Percentiles rank a stretch among this genome's conserved stretches.
Conservation (phyloP, 345 rosid species). For the Cardamine occulta region DNA sequence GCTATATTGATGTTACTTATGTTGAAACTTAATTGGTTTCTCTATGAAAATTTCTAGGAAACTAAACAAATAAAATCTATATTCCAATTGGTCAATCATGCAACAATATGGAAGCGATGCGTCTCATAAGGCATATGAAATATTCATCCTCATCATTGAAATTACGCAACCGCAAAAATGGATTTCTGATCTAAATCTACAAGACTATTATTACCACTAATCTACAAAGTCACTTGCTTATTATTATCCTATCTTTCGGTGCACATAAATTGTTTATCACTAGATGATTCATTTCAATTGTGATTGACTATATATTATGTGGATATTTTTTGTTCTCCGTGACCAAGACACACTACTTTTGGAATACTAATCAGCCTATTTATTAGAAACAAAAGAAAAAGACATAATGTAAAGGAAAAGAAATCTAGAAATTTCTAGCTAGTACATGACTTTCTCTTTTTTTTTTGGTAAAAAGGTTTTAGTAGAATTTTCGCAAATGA, state of each 20-base stretch:
- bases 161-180: not conserved
- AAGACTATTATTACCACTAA: too few relatives aligned
- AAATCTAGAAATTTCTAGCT: constrained; percentile 21
- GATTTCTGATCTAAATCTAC: not conserved
- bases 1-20: not conserved
- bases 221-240: not conserved
- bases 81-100: not conserved
- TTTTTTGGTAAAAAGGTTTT: not conserved
- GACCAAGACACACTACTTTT: constrained; percentile 20
- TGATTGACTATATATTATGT: not conserved
- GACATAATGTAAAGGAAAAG: constrained; percentile 8
- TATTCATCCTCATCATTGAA: not conserved
- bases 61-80: not conserved
- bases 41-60: not conserved
- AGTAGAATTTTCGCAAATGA: not conserved
- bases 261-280: not conserved
- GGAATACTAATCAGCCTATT: constrained; percentile 7
- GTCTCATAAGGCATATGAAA: too few relatives aligned
- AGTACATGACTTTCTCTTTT: not conserved
- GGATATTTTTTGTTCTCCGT: not conserved
- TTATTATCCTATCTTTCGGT: not conserved
- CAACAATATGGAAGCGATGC: not conserved
- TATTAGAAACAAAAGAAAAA: constrained; percentile 5
- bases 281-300: constrained; percentile 7
- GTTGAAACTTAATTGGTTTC: not conserved